A percentile compares a stretch with the other conserved stretches of the same genome.
phyloP scores from a whole-genome alignment of 1,284 basidiomycete genomes.

The Ustilago xerochloae region DNA sequence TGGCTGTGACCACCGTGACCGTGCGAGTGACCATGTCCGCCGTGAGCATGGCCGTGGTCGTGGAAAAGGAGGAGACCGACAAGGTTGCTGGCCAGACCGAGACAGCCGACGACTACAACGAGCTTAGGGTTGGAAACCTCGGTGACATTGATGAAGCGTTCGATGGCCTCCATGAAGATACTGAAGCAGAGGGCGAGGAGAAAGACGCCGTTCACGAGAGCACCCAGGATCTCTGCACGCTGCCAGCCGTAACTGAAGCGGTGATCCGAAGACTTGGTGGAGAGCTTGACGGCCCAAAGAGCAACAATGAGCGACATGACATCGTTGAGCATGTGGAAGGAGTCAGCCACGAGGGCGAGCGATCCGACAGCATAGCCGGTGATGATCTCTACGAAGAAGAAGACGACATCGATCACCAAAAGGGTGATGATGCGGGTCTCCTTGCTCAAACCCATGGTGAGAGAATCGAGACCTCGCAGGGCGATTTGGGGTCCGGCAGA shows the following conservation, averaged over 20 bases:
- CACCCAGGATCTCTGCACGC: conserved; percentile 89
- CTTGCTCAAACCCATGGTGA: conserved; percentile 47
- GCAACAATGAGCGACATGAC: conserved; percentile 94
- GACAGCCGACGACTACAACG: conserved; percentile 87
- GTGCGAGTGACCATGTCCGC: conserved; percentile 76
- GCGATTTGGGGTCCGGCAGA: too few species aligned
- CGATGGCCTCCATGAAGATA: conserved; percentile 90
- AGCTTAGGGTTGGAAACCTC: conserved; percentile 88
- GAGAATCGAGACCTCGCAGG: not conserved
- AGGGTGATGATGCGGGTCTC: conserved; percentile 73
- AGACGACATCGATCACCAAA: conserved; percentile 84
- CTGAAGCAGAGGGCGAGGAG: conserved; percentile 94
- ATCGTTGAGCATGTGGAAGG: conserved; percentile 88
- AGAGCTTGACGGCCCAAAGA: conserved; percentile 87
- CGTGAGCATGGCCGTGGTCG: conserved; percentile 69
- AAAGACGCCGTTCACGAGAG: conserved; percentile 93
- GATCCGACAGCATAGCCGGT: conserved; percentile 90
- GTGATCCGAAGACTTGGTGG: conserved; percentile 70
- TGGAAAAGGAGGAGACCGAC: conserved; percentile 95
- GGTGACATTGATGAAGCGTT: conserved; percentile 80
- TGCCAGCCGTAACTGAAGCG: conserved; percentile 96
- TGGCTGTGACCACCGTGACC: conserved; percentile 62
- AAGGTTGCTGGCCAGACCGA: conserved; percentile 91
- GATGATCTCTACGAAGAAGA: conserved; percentile 92
- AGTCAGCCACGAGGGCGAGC: conserved; percentile 93